phyloP scores from a whole-genome alignment of 345 rosid species.

The Odontarrhena argentea region DNA sequence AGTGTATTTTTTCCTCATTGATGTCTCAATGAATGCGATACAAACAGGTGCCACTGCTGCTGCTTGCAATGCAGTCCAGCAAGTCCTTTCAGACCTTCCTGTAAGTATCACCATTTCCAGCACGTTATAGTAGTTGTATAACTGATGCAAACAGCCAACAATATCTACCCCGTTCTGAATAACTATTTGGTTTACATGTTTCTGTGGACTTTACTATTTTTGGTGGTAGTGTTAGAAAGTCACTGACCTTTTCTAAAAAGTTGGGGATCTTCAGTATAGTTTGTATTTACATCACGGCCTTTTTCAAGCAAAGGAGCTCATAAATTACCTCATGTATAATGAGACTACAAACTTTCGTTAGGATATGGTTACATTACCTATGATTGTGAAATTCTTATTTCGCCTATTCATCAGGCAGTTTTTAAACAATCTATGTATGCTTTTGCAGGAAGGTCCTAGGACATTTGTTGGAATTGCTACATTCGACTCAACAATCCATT shows the following conservation, averaged over 20 bases:
- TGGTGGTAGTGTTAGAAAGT: conserved; percentile 14
- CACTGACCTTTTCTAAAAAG: conserved; percentile 1
- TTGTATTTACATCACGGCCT: conserved; percentile 11
- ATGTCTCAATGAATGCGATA: conserved; percentile 87
- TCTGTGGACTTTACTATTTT: not conserved
- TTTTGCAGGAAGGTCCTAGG: conserved; percentile 91
- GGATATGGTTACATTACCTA: not conserved
- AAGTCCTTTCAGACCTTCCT: conserved; percentile 90
- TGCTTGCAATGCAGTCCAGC: conserved; percentile 86
- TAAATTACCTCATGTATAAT: conserved; percentile 27
- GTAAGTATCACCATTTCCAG: conserved; percentile 52
- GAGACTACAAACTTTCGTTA: conserved; percentile 18
- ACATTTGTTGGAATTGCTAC: conserved; percentile 98
- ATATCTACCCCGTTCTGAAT: not conserved
- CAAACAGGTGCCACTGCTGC: conserved; percentile 97
- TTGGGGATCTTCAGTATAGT: conserved; percentile 23
- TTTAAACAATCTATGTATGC: not conserved
- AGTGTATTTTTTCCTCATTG: conserved; percentile 84
- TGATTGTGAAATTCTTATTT: not conserved
- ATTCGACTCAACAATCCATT: conserved; percentile 92
- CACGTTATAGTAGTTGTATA: conserved; percentile 12
- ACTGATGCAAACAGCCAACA: conserved; percentile 11
- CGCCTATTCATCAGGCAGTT: conserved; percentile 3
- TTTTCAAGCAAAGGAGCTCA: conserved; percentile 6
- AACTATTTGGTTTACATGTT: conserved; percentile 3